These are phyloP conservation scores for Aciculosporium take DNA, from an alignment of 2,329 filamentous ascomycete genomes.

Conservation along the genomic window DNA sequence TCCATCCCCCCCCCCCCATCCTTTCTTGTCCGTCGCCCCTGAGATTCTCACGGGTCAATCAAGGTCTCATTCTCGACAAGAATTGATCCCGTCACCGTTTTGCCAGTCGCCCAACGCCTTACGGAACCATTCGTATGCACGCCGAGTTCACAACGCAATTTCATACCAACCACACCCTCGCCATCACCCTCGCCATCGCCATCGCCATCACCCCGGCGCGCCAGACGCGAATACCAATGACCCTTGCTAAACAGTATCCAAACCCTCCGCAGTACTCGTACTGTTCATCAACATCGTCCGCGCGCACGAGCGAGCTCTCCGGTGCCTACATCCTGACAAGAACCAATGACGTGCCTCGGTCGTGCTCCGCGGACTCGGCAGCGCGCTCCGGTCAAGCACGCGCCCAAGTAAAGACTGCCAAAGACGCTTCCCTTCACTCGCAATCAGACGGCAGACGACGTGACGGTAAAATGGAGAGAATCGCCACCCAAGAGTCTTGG, in stretches of 20 bases:
- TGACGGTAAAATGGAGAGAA: not conserved
- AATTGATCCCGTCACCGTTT: too few relatives aligned
- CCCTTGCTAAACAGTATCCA: not conserved
- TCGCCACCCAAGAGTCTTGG: not conserved
- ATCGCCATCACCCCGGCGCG: not conserved
- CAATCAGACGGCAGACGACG: not conserved
- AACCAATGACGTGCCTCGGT: not conserved
- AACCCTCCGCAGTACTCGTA: not conserved
- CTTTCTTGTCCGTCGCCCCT: too few relatives aligned
- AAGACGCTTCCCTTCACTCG: not conserved
- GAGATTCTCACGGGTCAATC: too few relatives aligned
- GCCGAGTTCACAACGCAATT: too few relatives aligned
- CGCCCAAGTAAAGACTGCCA: not conserved
- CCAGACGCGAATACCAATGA: not conserved
- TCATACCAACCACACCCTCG: too few relatives aligned
- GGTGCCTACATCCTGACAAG: constrained; percentile 1
- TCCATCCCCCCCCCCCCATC: not conserved
- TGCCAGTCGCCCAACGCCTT: too few relatives aligned
- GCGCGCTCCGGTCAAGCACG: not conserved
- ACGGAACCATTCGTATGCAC: too few relatives aligned
- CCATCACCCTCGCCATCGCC: not conserved
- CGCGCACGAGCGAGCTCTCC: constrained; percentile 2
- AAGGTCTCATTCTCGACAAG: too few relatives aligned
- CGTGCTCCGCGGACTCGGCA: not conserved
- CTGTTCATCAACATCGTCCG: constrained; percentile 1